A percentile compares a stretch with the other conserved stretches of the same genome.
Conservation (phyloP, 257 asterid genomes). For the Primulina eburnea region DNA sequence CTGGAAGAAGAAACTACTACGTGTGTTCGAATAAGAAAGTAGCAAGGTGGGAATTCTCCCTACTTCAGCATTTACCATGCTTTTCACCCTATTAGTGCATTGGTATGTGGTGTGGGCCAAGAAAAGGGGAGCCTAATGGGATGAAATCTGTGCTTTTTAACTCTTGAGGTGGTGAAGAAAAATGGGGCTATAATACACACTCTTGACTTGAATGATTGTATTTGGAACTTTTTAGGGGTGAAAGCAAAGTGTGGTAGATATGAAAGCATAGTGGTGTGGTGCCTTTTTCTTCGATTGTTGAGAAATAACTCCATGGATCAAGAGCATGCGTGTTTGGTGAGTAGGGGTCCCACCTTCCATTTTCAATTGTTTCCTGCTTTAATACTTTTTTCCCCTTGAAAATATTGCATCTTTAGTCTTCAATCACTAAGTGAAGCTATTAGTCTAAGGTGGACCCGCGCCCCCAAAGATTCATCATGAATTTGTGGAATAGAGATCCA, state of each 20-base stretch:
- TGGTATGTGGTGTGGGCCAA: slow-evolving; percentile 34
- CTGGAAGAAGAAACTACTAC: slow-evolving; percentile 22
- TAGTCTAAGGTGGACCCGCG: slow-evolving; percentile 6
- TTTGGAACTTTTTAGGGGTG: slow-evolving; percentile 34
- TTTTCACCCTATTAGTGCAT: slow-evolving; percentile 32
- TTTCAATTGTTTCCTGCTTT: slow-evolving; percentile 32
- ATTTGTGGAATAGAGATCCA: slow-evolving; percentile 26
- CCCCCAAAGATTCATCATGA: slow-evolving; percentile 25
- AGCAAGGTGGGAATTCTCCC: slow-evolving; percentile 29
- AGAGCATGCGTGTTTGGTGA: slow-evolving; percentile 72
- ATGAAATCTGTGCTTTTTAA: slow-evolving; percentile 29
- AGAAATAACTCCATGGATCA: slow-evolving; percentile 43
- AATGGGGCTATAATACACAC: slow-evolving; percentile 27
- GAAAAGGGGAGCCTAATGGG: slow-evolving; percentile 27
- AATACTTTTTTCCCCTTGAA: slow-evolving; percentile 26
- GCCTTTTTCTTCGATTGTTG: slow-evolving; percentile 33
- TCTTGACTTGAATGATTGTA: slow-evolving; percentile 49
- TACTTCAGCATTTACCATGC: slow-evolving; percentile 27
- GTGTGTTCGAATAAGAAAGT: slow-evolving; percentile 40
- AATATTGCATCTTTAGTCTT: slow-evolving; percentile 27
- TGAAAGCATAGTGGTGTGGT: slow-evolving; percentile 37
- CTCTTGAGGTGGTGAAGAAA: slow-evolving; percentile 29
- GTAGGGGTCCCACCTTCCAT: slow-evolving; percentile 57
- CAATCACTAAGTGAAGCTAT: slow-evolving; percentile 26
- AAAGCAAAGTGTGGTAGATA: slow-evolving; percentile 16